phyloP scores from a whole-genome alignment of 345 rosid species.

The Euphorbia tirucalli region DNA sequence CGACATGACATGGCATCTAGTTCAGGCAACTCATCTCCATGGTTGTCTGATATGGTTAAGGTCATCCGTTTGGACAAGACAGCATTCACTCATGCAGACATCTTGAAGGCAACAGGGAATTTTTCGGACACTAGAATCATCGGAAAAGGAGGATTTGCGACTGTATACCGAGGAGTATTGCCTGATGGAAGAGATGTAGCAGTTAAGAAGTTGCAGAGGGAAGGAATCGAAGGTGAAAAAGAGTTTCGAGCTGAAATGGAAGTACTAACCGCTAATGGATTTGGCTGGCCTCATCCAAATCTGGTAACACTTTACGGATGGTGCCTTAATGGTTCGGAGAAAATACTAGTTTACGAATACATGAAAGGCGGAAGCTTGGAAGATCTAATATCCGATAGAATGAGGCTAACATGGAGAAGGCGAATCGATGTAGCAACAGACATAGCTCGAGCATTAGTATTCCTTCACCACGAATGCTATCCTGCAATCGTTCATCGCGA shows the following conservation, averaged over 20 bases:
- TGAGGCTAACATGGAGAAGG: conserved; percentile 55
- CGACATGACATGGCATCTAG: conserved; percentile 49
- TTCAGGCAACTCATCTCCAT: conserved; percentile 71
- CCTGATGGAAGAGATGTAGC: conserved; percentile 90
- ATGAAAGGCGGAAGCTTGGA: conserved; percentile 90
- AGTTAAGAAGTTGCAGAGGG: conserved; percentile 80
- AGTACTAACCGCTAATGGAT: conserved; percentile 66
- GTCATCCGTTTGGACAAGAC: conserved; percentile 74
- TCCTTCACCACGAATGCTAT: conserved; percentile 87
- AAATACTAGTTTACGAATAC: conserved; percentile 78
- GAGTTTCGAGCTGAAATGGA: conserved; percentile 95
- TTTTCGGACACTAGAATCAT: conserved; percentile 72
- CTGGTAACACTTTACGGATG: conserved; percentile 89
- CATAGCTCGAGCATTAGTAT: conserved; percentile 67
- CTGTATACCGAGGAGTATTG: conserved; percentile 69
- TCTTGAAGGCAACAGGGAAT: conserved; percentile 72
- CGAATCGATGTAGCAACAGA: conserved; percentile 66
- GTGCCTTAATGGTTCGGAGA: conserved; percentile 76
- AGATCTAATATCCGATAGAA: conserved; percentile 64
- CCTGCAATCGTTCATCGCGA: conserved; percentile 89
- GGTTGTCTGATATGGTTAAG: conserved; percentile 66
- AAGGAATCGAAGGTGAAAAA: conserved; percentile 82
- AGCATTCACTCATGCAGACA: conserved; percentile 77
- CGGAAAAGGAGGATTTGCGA: conserved; percentile 89
- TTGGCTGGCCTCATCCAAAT: conserved; percentile 92